These are phyloP conservation scores for Amanita phalloides DNA, from an alignment of 768 basidiomycete genomes.

Conservation along the genomic window DNA sequence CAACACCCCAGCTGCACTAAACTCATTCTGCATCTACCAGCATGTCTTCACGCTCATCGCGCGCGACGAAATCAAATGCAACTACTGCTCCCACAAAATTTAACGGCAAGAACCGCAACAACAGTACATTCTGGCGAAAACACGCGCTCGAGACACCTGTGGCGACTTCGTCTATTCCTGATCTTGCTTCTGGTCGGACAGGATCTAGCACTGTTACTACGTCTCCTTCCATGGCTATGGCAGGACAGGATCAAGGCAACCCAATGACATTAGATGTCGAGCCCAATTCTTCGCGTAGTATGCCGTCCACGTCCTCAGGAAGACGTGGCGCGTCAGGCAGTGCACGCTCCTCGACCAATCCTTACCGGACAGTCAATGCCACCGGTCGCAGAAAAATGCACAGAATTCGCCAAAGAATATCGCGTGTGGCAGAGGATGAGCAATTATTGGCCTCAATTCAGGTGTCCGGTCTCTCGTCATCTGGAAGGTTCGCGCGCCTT, in stretches of 20 bases:
- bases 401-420: not conserved
- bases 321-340: not conserved
- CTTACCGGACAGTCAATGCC: not conserved
- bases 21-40: not conserved
- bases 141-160: not conserved
- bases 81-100: not conserved
- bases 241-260: not conserved
- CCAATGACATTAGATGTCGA: not conserved
- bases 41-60: not conserved
- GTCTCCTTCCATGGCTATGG: not conserved
- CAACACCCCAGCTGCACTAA: not conserved
- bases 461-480: not conserved
- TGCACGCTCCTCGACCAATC: not conserved
- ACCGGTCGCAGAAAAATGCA: not conserved
- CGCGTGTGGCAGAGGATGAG: not conserved
- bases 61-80: not conserved
- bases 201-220: not conserved
- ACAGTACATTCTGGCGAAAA: not conserved
- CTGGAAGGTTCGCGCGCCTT: not conserved
- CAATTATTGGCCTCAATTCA: not conserved
- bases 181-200: not conserved
- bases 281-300: not conserved
- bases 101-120: not conserved
- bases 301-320: not conserved
- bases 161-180: not conserved